Evolutionary conservation across 1,139 yeast genomes (phyloP), one percentile per base, ranked within the genome.

Genomic region (Diutina sp.): DNA sequence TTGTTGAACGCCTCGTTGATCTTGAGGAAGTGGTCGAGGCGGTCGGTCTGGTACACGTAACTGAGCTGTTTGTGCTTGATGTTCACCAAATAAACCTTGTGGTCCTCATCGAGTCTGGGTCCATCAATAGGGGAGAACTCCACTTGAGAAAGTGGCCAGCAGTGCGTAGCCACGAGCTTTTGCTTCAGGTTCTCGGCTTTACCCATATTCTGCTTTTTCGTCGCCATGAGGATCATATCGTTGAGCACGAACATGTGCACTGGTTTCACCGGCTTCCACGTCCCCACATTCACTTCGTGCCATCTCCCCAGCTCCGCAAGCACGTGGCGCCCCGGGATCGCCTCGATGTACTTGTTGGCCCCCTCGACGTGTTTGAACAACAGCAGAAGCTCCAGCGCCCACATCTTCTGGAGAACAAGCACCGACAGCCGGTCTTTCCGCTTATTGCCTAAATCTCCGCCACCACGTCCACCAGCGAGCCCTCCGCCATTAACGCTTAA

Each of bases 301-400:
- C 97, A 91, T 56, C 93, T 80, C 1, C 87, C 85, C 68, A 90
- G 84, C 64, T 90, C 95, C 9, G 85, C 80, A 35, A 90, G 72
- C 2, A 91, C 82, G 66, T 90, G 97, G 57, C 97, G 78, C 2
- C 95, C 95, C 0, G 95, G 89, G 6, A 80, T 70, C 1, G 90
- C 82, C 30, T 90, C 88, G 55, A 91, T 74, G 61, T 80, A 83
- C 65, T 88, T 89, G 61, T 90, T 91, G 0, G 96, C 91, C 6
- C 97, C 96, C 61, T 91, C 97, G 11, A 91, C 96, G 60, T 87
- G 89, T 62, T 84, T 83, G 69, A 86, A 90, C 54, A 91, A 71
- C 7, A 83, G 79, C 57, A 80, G 82, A 64, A 91, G 74, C 64
- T 89, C 91, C 56, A 75, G 78, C 32, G 85, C 87, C 97, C 96